A percentile compares a stretch with the other conserved stretches of the same genome.
Conservation (phyloP, 2,329 filamentous ascomycete genomes). For the Pyricularia sp. region DNA sequence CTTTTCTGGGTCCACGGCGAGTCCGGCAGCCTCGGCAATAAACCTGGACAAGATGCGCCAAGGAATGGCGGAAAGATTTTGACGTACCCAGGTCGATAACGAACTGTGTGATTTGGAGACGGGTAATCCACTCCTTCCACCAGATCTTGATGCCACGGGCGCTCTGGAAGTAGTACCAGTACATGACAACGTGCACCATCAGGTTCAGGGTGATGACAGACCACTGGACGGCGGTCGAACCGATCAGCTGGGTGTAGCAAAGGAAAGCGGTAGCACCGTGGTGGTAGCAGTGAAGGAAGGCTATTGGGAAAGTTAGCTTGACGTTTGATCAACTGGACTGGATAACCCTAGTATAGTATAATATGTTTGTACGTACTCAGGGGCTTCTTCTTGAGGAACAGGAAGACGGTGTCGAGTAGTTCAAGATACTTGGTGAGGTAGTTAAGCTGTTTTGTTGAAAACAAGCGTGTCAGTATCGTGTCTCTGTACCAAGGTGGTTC, state of each 20-base stretch:
- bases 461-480: not conserved
- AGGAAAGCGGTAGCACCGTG: slow-evolving; percentile 93
- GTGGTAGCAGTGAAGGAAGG: slow-evolving; percentile 99
- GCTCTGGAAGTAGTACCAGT: slow-evolving; percentile 99
- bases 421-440: slow-evolving; percentile 98
- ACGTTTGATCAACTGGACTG: not conserved
- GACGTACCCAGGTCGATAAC: slow-evolving; percentile 85
- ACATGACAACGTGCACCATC: slow-evolving; percentile 95
- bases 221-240: slow-evolving; percentile 90
- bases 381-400: slow-evolving; percentile 99
- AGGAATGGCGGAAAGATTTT: not conserved
- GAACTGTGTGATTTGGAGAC: slow-evolving; percentile 94
- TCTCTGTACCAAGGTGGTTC: slow-evolving; percentile 23
- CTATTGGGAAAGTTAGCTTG: slow-evolving; percentile 28
- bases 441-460: slow-evolving; percentile 59
- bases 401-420: slow-evolving; percentile 88
- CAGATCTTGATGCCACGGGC: slow-evolving; percentile 91
- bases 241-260: slow-evolving; percentile 95
- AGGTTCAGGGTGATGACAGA: slow-evolving; percentile 89
- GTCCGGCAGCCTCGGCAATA: not conserved
- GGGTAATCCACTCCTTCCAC: slow-evolving; percentile 99
- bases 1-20: not conserved
- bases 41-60: not conserved
- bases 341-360: not conserved
- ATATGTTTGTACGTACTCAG: slow-evolving; percentile 51